Evolutionary conservation across 1,284 basidiomycete species (phyloP), one percentile per base, ranked within the genome.

Genomic region (Cryptococcus sp.): DNA sequence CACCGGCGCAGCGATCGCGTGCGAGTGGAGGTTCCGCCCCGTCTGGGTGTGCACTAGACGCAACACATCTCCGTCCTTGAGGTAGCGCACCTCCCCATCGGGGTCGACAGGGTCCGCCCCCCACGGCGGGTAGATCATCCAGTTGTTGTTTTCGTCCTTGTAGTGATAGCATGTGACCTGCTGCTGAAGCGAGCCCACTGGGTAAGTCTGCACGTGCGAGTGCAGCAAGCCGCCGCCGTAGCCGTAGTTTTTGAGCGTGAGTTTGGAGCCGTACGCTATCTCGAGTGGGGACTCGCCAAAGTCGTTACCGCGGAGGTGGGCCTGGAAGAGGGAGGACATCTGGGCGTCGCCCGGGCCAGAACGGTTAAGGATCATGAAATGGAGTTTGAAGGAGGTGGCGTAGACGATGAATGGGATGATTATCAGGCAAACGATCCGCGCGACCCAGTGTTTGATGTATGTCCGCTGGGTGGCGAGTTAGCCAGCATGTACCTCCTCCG

Each of bases 131-230:
- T 87, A 82, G 65, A 98, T 76, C 42, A 82, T 70, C 87, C 91
- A 98, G 53, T 98, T 84, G 79, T 98, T 98, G 82, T 98, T 98
- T 56, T 87, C 85, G 77, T 98, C 95, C 79, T 95, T 96, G 84
- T 98, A 98, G 80, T 98, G 95, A 77, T 98, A 98, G 79, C 95
- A 98, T 0, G 95, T 99, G 12, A 98, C 87, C 77, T 98, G 96
- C 71, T 98, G 95, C 75, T 98, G 94, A 56, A 82, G 80, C 0
- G 91, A 96, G n/a, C 94, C 95, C 16, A 86, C 81, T 0, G 96
- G 96, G 74, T 87, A 98, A 0, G 89, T 88, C 75, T 98, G 95
- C 20, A 95, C 83, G 77, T 98, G 96, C 13, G 95, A 98, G 76
- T 98, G 96, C 1, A 98, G 81, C 4, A 98, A 82, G 42, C 96